A percentile compares a stretch with the other conserved stretches of the same genome.
phyloP scores from a whole-genome alignment of 768 basidiomycete species.

The Tylopilus intermedius region DNA sequence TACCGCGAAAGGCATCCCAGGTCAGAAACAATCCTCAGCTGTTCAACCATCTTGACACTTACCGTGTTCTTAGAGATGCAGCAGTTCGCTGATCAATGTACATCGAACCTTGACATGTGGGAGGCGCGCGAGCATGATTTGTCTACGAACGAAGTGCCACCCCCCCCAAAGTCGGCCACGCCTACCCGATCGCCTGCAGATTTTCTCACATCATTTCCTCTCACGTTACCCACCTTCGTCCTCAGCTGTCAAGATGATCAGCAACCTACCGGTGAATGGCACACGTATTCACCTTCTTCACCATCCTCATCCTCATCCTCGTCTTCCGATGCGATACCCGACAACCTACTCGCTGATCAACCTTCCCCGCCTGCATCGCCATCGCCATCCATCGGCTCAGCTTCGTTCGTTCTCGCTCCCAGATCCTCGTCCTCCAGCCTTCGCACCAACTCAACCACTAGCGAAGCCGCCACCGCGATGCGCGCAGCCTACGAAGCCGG shows the following conservation, averaged over 20 bases:
- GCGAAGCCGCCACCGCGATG: slow-evolving; percentile 23
- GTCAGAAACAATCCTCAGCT: slow-evolving; percentile 35
- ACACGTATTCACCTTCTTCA: slow-evolving; percentile 26
- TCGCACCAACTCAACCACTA: slow-evolving; percentile 14
- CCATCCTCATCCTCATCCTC: slow-evolving; percentile 28
- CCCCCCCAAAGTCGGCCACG: slow-evolving; percentile 12
- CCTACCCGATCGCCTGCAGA: slow-evolving; percentile 36
- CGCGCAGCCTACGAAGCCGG: slow-evolving; percentile 31
- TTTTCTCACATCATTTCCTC: slow-evolving; percentile 51
- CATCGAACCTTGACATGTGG: slow-evolving; percentile 69
- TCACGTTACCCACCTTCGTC: slow-evolving; percentile 48
- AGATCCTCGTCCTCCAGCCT: slow-evolving; percentile 31
- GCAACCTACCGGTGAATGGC: slow-evolving; percentile 22
- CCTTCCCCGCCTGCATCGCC: slow-evolving; percentile 27
- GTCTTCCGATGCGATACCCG: slow-evolving; percentile 26
- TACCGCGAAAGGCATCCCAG: slow-evolving; percentile 66
- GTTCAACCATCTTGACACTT: slow-evolving; percentile 7
- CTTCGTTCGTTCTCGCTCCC: slow-evolving; percentile 23
- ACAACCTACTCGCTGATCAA: slow-evolving; percentile 17
- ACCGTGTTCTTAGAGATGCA: slow-evolving; percentile 50
- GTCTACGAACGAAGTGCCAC: slow-evolving; percentile 13
- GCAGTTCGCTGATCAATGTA: slow-evolving; percentile 61
- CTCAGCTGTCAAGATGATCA: slow-evolving; percentile 25
- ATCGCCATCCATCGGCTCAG: slow-evolving; percentile 24
- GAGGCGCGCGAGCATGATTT: slow-evolving; percentile 42